Evolutionary conservation across 306 rosid species (phyloP), one percentile per base, ranked within the genome.

Genomic region (Cucurbita pepo): DNA sequence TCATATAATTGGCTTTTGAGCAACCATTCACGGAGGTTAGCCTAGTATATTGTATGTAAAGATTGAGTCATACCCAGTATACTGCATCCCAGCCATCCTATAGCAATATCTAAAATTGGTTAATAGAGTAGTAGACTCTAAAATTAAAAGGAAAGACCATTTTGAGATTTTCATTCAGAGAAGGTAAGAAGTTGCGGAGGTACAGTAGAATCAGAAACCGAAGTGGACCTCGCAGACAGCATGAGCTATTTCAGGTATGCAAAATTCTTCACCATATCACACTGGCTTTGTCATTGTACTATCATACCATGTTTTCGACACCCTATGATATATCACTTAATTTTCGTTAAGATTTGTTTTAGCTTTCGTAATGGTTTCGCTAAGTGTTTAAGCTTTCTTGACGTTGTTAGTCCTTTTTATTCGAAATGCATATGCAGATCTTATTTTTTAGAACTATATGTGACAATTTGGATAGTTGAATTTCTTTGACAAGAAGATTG

Each of bases 171-270:
- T 79, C 71, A 47, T 77, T 40, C 11, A 5, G 69, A 79, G 80
- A 69, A 69, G 56, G 44, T 21, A 45, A 81, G 76, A 64, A 77
- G 53, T 81, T 75, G 62, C 72, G 79, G 85, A 83, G 79, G 79
- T 80, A 71, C 52, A 70, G 43, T 55, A 70, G 77, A 79, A 75
- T 79, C 78, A 47, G 79, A 76, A 74, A 77, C 74, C 75, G 25
- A 73, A 82, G 75, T 75, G 66, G 82, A 58, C 70, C 77, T 75
- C 38, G 82, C 74, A 60, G 66, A 80, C 54, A 74, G 69, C 52
- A 63, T 53, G 69, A 77, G 60, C 73, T 50, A 44, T 57, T 86
- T 81, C 81, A 85, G 92, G 95, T 89, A 51, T 50, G 45, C 47
- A 45, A 47, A 67, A 47, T 12, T 58, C 73, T 50, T 50, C 12